These are phyloP conservation scores for Zarea fungicola DNA, from an alignment of 2,329 filamentous ascomycete species.

Conservation along the genomic window DNA sequence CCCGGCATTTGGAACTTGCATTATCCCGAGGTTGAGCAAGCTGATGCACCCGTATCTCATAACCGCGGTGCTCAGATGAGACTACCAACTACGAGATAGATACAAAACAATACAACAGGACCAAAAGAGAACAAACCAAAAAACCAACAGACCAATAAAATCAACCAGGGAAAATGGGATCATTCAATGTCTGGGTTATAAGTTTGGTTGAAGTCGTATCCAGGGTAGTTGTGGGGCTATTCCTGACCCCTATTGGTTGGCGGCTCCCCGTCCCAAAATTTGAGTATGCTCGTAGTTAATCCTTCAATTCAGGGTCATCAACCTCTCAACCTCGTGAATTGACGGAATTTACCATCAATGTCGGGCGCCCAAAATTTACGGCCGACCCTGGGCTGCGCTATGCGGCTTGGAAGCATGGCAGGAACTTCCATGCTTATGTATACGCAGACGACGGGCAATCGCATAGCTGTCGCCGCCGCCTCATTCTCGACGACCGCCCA, in stretches of 20 bases:
- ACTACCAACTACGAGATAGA: too few relatives aligned
- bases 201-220: too few relatives aligned
- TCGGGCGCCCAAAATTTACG: constrained; percentile 8
- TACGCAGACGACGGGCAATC: background rate
- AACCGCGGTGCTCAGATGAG: too few relatives aligned
- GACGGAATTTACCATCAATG: constrained; percentile 7
- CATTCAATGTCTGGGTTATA: too few relatives aligned
- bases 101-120: too few relatives aligned
- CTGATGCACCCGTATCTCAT: too few relatives aligned
- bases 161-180: too few relatives aligned
- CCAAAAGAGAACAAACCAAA: too few relatives aligned
- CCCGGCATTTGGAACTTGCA: too few relatives aligned
- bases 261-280: constrained; percentile 3
- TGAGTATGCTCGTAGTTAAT: background rate
- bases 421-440: background rate
- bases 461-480: too few relatives aligned
- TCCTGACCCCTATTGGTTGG: constrained; percentile 8
- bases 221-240: constrained; percentile 5
- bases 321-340: background rate
- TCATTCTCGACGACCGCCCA: constrained; percentile 52
- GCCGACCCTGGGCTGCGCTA: constrained; percentile 3
- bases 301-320: constrained; percentile 5
- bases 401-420: background rate
- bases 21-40: too few relatives aligned
- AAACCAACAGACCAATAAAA: too few relatives aligned